Evolutionary conservation across 345 rosid genomes (phyloP).

Genomic region (Euphorbia lathyris): DNA sequence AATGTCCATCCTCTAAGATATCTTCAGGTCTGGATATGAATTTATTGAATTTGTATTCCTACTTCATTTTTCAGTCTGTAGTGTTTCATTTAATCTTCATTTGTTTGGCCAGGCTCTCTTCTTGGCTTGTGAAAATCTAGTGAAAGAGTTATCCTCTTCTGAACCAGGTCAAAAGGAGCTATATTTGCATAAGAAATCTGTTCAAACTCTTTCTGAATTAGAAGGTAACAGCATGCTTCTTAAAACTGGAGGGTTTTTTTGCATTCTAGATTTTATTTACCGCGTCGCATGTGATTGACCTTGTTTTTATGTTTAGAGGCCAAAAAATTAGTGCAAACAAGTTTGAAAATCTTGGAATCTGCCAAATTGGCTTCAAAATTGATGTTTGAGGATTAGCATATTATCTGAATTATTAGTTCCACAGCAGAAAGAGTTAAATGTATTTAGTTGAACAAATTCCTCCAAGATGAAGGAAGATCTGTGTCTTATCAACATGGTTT

Average conservation of each 20-base stretch:
- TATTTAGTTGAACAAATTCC: neutral
- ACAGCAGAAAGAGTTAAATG: neutral
- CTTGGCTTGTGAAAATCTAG: conserved; percentile 66
- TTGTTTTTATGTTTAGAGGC: neutral
- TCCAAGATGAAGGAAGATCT: neutral
- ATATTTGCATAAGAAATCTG: conserved; percentile 49
- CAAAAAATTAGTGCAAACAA: neutral
- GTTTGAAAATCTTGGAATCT: neutral
- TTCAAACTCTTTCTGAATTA: conserved; percentile 48
- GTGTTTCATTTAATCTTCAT: conserved; percentile 8
- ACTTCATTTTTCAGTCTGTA: neutral
- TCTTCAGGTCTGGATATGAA: conserved; percentile 47
- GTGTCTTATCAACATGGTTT: neutral
- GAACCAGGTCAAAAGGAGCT: conserved; percentile 41
- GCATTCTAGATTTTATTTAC: neutral
- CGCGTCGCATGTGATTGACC: neutral
- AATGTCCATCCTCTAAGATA: conserved; percentile 69
- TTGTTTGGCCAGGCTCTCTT: conserved; percentile 64
- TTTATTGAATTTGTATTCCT: neutral
- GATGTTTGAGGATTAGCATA: neutral
- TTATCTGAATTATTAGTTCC: neutral
- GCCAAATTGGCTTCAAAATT: neutral
- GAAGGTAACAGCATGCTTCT: conserved; percentile 45
- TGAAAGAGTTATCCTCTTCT: conserved; percentile 37
- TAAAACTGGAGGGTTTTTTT: neutral